Base-by-base conservation (phyloP, 2,329 filamentous ascomycete species). In the Fusarium begoniae region DNA sequence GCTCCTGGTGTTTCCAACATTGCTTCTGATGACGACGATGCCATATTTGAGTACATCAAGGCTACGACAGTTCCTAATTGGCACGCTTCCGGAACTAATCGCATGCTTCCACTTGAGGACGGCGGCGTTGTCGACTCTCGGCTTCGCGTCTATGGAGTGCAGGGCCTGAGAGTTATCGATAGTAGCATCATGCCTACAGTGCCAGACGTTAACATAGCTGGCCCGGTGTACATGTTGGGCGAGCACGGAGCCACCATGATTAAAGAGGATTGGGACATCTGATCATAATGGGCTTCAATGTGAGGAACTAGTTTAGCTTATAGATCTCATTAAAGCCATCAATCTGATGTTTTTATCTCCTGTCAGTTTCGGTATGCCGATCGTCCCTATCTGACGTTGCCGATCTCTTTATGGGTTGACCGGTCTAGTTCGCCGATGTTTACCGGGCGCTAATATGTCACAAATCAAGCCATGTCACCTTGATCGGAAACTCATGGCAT, bases 141-240 rank as follows among this genome's bases (percentile, higher is more conserved):
- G 1, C 66, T 76, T 6, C 65, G 45, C 5, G 63, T 76, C 12
- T 72, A 76, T 13, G 74, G 72, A 1, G 65, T 75, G 7, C 54
- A 75, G 8, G 65, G 66, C 15, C 40, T 76, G 2, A 72, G 72
- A 1, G n/a, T 75, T 2, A 50, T 68, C 20, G 74, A 76, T 4
- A 74, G 69, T 3, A 76, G 63, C 8, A 64, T 76, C 4, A 86
- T 90, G 18, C 89, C 89, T 0, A 83, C 90, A 78, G 89, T 85
- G 79, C 88, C 78, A 66, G 89, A 84, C 83, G 88, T 82, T n/a
- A 85, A 88, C 3, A 90, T 90, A 54, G 89, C 91, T 78, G 90
- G 89, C 65, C 84, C 87, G 5, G 88, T 91, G 5, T 91, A 91
- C 73, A 89, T 88, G 85, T 77, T 90, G 64, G 89, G 83, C 9